These are phyloP conservation scores for Candida krabiensis DNA, from an alignment of 805 yeast genomes.

Conservation along the genomic window DNA sequence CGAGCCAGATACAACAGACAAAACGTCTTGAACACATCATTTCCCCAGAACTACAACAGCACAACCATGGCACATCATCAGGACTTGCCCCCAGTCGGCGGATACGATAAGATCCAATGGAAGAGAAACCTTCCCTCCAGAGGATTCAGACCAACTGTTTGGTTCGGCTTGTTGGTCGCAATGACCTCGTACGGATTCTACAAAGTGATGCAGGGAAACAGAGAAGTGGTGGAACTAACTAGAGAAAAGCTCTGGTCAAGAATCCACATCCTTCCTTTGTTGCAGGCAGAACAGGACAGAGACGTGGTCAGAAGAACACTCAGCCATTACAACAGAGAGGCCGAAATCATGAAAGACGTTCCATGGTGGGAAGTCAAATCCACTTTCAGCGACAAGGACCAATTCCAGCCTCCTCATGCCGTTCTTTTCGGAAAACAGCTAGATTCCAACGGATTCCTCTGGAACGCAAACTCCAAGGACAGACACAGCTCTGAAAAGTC, in stretches of 20 bases:
- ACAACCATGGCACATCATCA: conserved; percentile 43
- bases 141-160: conserved; percentile 78
- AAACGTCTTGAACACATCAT: not conserved
- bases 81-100: conserved; percentile 85
- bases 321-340: conserved; percentile 69
- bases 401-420: conserved; percentile 38
- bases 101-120: conserved; percentile 88
- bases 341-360: conserved; percentile 60
- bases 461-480: conserved; percentile 33
- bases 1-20: not conserved
- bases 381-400: conserved; percentile 34
- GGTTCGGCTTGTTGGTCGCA: conserved; percentile 63
- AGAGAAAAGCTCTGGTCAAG: conserved; percentile 81
- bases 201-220: conserved; percentile 60
- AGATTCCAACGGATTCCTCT: conserved; percentile 29
- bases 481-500: conserved; percentile 28
- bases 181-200: conserved; percentile 74
- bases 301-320: conserved; percentile 68
- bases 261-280: conserved; percentile 66
- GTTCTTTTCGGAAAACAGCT: conserved; percentile 36
- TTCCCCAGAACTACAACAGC: not conserved
- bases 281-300: conserved; percentile 82
- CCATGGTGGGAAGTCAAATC: conserved; percentile 60
- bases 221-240: conserved; percentile 71
- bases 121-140: conserved; percentile 81